Conservation (phyloP, 768 basidiomycete genomes). For the Suillus ampliporus region DNA sequence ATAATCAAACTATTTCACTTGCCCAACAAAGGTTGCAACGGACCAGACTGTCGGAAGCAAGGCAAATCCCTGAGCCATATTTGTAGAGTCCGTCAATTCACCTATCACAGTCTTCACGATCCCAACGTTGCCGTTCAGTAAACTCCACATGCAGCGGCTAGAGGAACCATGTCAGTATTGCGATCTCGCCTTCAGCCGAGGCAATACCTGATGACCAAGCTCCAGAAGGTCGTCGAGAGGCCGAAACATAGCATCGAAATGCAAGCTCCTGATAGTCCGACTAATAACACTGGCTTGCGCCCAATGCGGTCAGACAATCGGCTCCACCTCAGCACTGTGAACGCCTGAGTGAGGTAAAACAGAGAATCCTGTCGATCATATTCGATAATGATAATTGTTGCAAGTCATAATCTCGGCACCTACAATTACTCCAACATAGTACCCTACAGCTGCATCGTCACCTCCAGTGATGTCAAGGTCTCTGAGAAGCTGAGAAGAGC, state of each 20-base stretch:
- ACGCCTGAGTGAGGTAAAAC: constrained; percentile 62
- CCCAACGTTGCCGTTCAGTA: constrained; percentile 67
- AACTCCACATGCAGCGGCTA: constrained; percentile 60
- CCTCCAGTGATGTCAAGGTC: constrained; percentile 70
- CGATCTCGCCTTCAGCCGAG: not conserved
- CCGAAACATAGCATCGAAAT: constrained; percentile 66
- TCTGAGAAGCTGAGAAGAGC: constrained; percentile 52
- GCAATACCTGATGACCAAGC: constrained; percentile 58
- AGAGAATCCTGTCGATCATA: constrained; percentile 55
- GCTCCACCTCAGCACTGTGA: constrained; percentile 68
- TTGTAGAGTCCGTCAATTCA: constrained; percentile 58
- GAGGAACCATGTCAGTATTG: constrained; percentile 15
- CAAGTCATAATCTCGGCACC: constrained; percentile 27
- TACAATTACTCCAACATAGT: constrained; percentile 68
- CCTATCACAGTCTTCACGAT: constrained; percentile 75
- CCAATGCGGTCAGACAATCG: constrained; percentile 63
- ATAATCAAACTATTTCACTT: constrained; percentile 6
- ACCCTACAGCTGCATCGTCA: constrained; percentile 67
- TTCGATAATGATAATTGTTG: not conserved
- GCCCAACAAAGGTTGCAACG: constrained; percentile 38
- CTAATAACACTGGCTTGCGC: constrained; percentile 63
- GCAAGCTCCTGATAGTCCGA: constrained; percentile 56
- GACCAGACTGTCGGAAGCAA: constrained; percentile 37
- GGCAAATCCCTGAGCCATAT: constrained; percentile 34
- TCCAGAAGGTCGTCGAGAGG: constrained; percentile 59